Base-by-base conservation (phyloP, 75 land plant species). In the Picea sitchensis region DNA sequence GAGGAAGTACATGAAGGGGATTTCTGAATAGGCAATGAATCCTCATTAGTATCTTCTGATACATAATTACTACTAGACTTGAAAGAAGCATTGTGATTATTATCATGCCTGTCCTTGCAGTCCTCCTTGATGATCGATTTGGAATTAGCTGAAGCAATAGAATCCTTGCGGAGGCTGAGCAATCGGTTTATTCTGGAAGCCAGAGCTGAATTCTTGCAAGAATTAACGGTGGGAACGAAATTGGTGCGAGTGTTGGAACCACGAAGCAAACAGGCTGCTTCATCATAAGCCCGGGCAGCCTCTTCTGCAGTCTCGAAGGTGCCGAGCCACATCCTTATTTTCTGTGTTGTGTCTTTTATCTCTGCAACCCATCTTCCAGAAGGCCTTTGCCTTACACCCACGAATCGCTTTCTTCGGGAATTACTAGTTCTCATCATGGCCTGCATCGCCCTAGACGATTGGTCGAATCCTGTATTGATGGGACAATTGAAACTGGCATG, bases 281-380 rank as follows among this genome's bases (percentile, higher is more conserved):
- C 90, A 58, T 91, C 93, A 81, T 91, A 91, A 26, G 93, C 93
- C n/a, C 89, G 71, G 13, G 93, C 93, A 17, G 92, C 92, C 58
- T 88, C 92, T 38, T 85, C 92, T 5, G 91, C 90, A 3, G 87
- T 85, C 34, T 90, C 89, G 64, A 87, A 90, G 18, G 91, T 90
- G n/a, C 92, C 92, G n/a, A 90, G 82, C 92, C 92, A 90, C 82
- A 90, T 83, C 76, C 92, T 78, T 51, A 90, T 90, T 86, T 90
- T 90, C 82, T 90, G 87, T 15, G 92, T 90, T 17, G 92, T 90
- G 84, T 88, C 92, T 62, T 90, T 90, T 85, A 90, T 90, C 85
- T 90, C 92, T 2, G 92, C 92, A 20, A 90, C 90, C 92, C 92
- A 90, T 65, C 90, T 78, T 60, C 92, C 92, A 2, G 93, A 91